Conservation (phyloP, 805 yeast genomes). For the Pichia gijzeniarum region DNA sequence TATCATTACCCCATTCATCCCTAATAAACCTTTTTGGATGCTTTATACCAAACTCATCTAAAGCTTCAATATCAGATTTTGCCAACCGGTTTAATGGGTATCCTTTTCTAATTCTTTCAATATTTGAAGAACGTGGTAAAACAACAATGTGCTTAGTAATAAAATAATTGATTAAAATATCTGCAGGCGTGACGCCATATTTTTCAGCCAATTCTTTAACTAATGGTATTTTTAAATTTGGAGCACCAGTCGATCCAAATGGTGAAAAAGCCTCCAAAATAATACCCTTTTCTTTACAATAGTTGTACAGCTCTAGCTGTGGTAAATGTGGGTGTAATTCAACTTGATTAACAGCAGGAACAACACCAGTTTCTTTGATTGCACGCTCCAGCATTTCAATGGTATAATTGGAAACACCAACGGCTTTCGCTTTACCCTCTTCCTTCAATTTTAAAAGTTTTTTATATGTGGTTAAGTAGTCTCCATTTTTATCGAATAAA, state of each 20-base stretch:
- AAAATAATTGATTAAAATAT: constrained; percentile 52
- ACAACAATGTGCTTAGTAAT: constrained; percentile 43
- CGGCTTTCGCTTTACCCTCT: constrained; percentile 50
- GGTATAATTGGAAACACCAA: constrained; percentile 77
- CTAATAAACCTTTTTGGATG: background rate
- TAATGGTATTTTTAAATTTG: constrained; percentile 40
- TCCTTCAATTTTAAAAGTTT: constrained; percentile 52
- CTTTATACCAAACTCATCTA: background rate
- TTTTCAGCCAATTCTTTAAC: constrained; percentile 41
- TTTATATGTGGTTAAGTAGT: constrained; percentile 69
- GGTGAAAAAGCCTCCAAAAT: constrained; percentile 75
- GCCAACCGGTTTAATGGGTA: constrained; percentile 31
- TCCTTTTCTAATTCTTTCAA: constrained; percentile 31
- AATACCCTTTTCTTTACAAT: constrained; percentile 46
- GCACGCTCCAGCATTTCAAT: constrained; percentile 46
- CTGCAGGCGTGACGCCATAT: constrained; percentile 41
- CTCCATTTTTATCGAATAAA: constrained; percentile 68
- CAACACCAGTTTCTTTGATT: constrained; percentile 43
- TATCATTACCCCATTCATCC: background rate
- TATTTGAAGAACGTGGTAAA: constrained; percentile 32
- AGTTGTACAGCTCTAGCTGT: constrained; percentile 53
- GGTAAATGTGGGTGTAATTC: constrained; percentile 72
- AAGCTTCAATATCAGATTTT: constrained; percentile 27
- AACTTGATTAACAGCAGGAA: constrained; percentile 70
- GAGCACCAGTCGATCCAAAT: constrained; percentile 56